These are phyloP conservation scores for Neolecta irregularis DNA, from an alignment of 1,139 yeast genomes.

Conservation along the genomic window DNA sequence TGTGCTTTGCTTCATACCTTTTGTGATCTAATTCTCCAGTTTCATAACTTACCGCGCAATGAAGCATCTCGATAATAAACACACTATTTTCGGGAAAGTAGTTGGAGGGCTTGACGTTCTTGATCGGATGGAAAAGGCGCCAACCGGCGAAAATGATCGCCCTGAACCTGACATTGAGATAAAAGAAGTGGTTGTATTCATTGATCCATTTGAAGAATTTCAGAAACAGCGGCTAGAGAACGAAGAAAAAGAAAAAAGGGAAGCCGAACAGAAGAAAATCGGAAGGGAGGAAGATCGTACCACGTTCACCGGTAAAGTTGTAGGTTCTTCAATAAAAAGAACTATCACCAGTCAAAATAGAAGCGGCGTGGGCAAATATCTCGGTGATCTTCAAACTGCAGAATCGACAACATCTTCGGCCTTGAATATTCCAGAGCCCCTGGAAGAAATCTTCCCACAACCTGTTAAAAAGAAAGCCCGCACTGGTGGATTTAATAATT, in stretches of 20 bases:
- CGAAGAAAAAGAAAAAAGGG: conserved; percentile 10
- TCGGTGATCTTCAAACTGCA: no score
- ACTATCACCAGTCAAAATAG: conserved; percentile 7
- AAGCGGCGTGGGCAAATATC: conserved; percentile 19
- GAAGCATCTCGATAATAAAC: conserved; percentile 61
- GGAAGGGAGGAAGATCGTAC: conserved; percentile 17
- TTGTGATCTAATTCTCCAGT: conserved; percentile 9
- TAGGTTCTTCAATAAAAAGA: no score
- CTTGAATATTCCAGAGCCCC: no score
- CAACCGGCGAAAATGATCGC: conserved; percentile 21
- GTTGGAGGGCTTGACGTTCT: conserved; percentile 64
- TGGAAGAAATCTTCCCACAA: no score
- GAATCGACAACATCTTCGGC: no score
- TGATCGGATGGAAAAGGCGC: conserved; percentile 45
- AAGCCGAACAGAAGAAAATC: conserved; percentile 2
- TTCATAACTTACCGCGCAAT: conserved; percentile 59
- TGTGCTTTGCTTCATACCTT: conserved; percentile 21
- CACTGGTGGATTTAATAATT: no score
- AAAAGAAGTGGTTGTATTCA: conserved; percentile 54
- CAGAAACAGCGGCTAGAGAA: conserved; percentile 19
- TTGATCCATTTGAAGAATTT: conserved; percentile 53
- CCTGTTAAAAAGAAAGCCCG: no score
- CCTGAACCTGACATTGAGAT: conserved; percentile 27
- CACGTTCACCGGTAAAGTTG: conserved; percentile 15
- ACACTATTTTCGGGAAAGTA: conserved; percentile 65